These are phyloP conservation scores for Spizellomyces sp. DNA, from an alignment of 192 early-diverging fungal genomes.

Conservation along the genomic window DNA sequence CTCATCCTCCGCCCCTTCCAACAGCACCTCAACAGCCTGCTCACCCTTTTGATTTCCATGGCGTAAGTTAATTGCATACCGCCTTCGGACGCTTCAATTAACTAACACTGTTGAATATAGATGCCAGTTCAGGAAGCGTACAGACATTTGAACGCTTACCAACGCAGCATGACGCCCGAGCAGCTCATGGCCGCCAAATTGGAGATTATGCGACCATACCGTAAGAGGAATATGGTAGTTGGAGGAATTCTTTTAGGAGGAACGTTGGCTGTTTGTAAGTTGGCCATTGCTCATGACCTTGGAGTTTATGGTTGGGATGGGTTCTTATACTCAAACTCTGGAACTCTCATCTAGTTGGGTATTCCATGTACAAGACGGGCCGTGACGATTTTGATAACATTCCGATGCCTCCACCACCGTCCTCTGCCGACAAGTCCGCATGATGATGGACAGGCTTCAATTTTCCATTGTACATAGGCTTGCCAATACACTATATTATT, in stretches of 20 bases:
- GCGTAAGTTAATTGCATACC: no score
- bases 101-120: background rate
- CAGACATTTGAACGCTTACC: constrained; percentile 17
- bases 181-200: constrained; percentile 28
- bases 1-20: no score
- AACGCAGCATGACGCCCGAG: constrained; percentile 23
- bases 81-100: no score
- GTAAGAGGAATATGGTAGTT: constrained; percentile 20
- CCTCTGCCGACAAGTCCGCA: background rate
- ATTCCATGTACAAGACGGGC: constrained; percentile 33
- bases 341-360: constrained; percentile 7
- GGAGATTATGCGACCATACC: constrained; percentile 28
- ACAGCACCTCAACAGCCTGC: no score
- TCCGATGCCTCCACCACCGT: constrained; percentile 31
- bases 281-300: background rate
- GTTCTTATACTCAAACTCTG: background rate
- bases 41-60: no score
- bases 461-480: no score
- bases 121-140: constrained; percentile 33
- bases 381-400: constrained; percentile 34
- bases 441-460: no score
- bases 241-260: constrained; percentile 21
- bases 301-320: background rate
- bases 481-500: no score
- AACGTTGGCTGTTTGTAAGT: constrained; percentile 27